phyloP scores from a whole-genome alignment of 441 rosid genomes.

The Pelargonium myrrhifolium region DNA sequence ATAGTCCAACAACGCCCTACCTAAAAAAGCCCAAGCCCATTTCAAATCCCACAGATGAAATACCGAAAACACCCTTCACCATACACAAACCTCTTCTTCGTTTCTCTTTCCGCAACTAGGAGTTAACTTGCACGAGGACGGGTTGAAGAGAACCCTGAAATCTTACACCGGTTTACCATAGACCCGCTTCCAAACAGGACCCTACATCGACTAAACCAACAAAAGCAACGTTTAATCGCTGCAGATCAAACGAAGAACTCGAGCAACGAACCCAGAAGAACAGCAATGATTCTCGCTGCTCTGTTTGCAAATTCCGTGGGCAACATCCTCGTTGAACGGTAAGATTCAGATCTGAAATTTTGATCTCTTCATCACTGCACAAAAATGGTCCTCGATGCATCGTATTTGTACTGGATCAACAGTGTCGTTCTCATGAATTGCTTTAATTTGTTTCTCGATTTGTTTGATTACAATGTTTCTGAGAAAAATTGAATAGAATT shows the following conservation, averaged over 20 bases:
- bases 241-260: neutral
- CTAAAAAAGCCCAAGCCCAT: no score
- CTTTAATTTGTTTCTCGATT: no score
- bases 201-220: neutral
- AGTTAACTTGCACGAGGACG: no score
- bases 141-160: neutral
- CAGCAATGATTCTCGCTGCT: conserved; percentile 64
- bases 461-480: no score
- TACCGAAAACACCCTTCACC: no score
- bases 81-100: no score
- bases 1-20: no score
- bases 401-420: neutral
- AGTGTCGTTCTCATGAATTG: neutral
- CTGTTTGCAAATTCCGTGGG: conserved; percentile 80
- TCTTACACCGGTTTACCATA: neutral
- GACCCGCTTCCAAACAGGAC: neutral
- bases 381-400: neutral
- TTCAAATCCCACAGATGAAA: no score
- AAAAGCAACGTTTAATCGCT: neutral
- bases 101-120: no score
- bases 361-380: neutral
- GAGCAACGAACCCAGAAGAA: neutral
- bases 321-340: conserved; percentile 84
- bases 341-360: conserved; percentile 15
- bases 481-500: no score